Conservation (phyloP, 805 yeast genomes). For the Candida patagonica region DNA sequence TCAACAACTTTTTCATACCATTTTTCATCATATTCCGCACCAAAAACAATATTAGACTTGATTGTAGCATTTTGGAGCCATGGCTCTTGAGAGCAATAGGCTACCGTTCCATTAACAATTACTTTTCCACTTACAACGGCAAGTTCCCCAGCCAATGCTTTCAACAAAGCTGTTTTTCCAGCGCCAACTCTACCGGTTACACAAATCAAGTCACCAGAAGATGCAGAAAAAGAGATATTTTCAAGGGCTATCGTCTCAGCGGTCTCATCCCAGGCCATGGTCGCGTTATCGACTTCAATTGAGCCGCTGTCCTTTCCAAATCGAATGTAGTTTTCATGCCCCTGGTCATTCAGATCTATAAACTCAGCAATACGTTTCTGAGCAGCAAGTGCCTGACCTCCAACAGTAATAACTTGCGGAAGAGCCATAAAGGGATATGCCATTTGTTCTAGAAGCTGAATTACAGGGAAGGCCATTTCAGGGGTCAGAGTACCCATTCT, state of each 20-base stretch:
- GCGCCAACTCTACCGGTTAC: slow-evolving; percentile 78
- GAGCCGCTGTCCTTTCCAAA: no score
- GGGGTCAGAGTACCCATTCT: no score
- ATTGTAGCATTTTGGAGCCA: slow-evolving; percentile 90
- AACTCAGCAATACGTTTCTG: slow-evolving; percentile 13
- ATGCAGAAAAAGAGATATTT: slow-evolving; percentile 49
- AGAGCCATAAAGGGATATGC: no score
- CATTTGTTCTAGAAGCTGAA: slow-evolving; percentile 33
- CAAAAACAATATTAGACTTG: slow-evolving; percentile 80
- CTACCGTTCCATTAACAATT: slow-evolving; percentile 52
- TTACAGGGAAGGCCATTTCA: slow-evolving; percentile 38
- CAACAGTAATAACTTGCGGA: no score
- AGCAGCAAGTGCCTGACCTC: slow-evolving; percentile 15
- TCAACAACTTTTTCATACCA: slow-evolving; percentile 71
- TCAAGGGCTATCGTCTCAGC: slow-evolving; percentile 22
- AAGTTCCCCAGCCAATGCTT: slow-evolving; percentile 66
- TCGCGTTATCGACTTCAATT: no score
- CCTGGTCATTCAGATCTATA: slow-evolving; percentile 38
- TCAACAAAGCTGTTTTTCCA: slow-evolving; percentile 73
- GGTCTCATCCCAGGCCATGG: slow-evolving; percentile 18
- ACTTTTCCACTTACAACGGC: slow-evolving; percentile 62
- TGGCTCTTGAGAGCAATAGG: no score
- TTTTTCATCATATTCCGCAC: slow-evolving; percentile 67
- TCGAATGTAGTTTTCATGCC: no score
- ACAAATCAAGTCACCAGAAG: slow-evolving; percentile 68